These are phyloP conservation scores for Aspergillus quadrilineatus DNA, from an alignment of 2,329 filamentous ascomycete genomes.

Conservation along the genomic window DNA sequence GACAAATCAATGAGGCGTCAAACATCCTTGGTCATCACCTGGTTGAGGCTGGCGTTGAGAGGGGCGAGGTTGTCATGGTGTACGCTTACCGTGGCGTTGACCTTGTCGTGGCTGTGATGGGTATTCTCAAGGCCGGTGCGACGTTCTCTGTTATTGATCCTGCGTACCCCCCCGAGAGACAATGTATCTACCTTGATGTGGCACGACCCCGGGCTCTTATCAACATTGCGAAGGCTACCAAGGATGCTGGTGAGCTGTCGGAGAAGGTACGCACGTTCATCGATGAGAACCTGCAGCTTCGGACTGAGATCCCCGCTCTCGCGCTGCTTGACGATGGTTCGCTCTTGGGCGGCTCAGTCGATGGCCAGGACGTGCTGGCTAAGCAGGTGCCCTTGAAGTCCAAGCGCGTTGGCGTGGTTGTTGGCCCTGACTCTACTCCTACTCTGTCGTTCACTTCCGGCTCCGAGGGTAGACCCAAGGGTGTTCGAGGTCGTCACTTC, in stretches of 20 bases:
- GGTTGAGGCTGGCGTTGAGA: constrained; percentile 66
- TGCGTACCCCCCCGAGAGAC: constrained; percentile 74
- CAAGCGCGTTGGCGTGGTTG: constrained; percentile 66
- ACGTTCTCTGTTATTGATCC: constrained; percentile 70
- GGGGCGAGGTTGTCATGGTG: constrained; percentile 91
- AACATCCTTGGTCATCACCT: constrained; percentile 80
- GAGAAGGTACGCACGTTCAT: constrained; percentile 67
- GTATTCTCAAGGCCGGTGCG: constrained; percentile 61
- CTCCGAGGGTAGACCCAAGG: constrained; percentile 76
- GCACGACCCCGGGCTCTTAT: constrained; percentile 71
- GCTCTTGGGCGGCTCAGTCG: constrained; percentile 65
- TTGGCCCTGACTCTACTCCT: constrained; percentile 81
- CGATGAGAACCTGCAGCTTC: constrained; percentile 67
- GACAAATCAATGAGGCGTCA: constrained; percentile 80
- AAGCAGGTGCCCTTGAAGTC: constrained; percentile 53
- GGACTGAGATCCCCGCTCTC: constrained; percentile 72
- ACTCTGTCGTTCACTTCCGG: constrained; percentile 75
- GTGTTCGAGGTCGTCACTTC: constrained; percentile 84
- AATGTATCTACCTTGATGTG: constrained; percentile 80
- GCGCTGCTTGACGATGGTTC: constrained; percentile 68
- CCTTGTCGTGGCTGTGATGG: constrained; percentile 77
- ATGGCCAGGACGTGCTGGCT: constrained; percentile 68
- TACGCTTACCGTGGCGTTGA: constrained; percentile 82
- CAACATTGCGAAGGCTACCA: constrained; percentile 68
- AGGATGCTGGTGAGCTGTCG: constrained; percentile 65